Percentiles rank a stretch among this genome's conserved stretches.
Conservation (phyloP, 805 yeast species). For the Pichia paraexigua region DNA sequence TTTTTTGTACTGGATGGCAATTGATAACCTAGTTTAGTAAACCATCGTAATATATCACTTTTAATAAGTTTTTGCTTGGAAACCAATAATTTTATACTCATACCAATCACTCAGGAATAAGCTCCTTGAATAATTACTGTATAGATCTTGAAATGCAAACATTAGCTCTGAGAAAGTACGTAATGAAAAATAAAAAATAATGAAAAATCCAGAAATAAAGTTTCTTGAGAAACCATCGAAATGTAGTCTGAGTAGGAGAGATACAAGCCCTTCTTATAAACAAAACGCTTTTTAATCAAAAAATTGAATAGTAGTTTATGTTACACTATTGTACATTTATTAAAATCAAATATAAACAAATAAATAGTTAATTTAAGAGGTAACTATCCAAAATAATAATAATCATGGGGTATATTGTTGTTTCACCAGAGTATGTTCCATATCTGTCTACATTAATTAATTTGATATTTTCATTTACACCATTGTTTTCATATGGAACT, state of each 20-base stretch:
- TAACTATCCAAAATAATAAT: not conserved
- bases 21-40: constrained; percentile 2
- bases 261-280: not conserved
- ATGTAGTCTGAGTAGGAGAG: no score
- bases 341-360: not conserved
- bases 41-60: not conserved
- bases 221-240: no score
- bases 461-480: constrained; percentile 67
- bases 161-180: not conserved
- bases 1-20: constrained; percentile 2
- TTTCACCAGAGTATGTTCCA: constrained; percentile 27
- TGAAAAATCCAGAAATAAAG: no score
- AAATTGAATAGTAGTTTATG: not conserved
- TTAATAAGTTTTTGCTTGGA: not conserved
- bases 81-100: not conserved
- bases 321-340: not conserved
- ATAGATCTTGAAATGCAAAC: not conserved
- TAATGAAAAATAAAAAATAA: no score
- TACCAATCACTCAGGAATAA: not conserved
- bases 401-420: constrained; percentile 24
- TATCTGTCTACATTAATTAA: constrained; percentile 41
- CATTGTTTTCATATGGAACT: constrained; percentile 79
- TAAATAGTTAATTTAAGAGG: not conserved
- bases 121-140: not conserved
- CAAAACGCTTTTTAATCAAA: no score